These are phyloP conservation scores for Fusarium sp. DNA, from an alignment of 2,329 filamentous ascomycete genomes.

Conservation along the genomic window DNA sequence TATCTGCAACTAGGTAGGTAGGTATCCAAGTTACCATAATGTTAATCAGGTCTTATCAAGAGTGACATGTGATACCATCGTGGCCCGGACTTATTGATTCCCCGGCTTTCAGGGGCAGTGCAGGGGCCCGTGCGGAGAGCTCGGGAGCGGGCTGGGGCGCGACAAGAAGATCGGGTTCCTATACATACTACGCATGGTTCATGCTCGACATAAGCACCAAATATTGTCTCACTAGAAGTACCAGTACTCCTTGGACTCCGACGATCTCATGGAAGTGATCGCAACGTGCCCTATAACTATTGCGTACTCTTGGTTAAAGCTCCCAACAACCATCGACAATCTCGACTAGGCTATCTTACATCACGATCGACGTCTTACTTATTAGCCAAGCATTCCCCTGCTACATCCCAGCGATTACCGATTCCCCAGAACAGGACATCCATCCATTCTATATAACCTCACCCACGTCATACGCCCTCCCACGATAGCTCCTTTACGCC, in stretches of 20 bases:
- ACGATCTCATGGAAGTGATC: slow-evolving; percentile 38
- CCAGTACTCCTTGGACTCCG: slow-evolving; percentile 20
- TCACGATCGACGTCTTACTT: slow-evolving; percentile 44
- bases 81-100: slow-evolving; percentile 33
- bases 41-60: slow-evolving; percentile 10
- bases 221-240: slow-evolving; percentile 8
- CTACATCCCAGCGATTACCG: slow-evolving; percentile 18
- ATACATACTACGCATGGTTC: slow-evolving; percentile 10
- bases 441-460: slow-evolving; percentile 18
- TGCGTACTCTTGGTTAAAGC: slow-evolving; percentile 38
- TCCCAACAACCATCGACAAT: slow-evolving; percentile 45
- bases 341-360: slow-evolving; percentile 36
- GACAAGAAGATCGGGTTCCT: slow-evolving; percentile 10
- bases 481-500: slow-evolving; percentile 26
- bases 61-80: slow-evolving; percentile 27
- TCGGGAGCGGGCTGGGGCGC: slow-evolving; percentile 33
- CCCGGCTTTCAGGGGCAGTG: slow-evolving; percentile 38
- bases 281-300: slow-evolving; percentile 26
- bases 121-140: slow-evolving; percentile 36
- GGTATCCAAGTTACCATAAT: not conserved
- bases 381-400: slow-evolving; percentile 40
- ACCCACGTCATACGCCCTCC: slow-evolving; percentile 25
- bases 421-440: slow-evolving; percentile 15
- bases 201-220: not conserved
- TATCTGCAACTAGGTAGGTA: not conserved